Conservation (phyloP, 495 filamentous ascomycete genomes). For the Echria macrotheca region DNA sequence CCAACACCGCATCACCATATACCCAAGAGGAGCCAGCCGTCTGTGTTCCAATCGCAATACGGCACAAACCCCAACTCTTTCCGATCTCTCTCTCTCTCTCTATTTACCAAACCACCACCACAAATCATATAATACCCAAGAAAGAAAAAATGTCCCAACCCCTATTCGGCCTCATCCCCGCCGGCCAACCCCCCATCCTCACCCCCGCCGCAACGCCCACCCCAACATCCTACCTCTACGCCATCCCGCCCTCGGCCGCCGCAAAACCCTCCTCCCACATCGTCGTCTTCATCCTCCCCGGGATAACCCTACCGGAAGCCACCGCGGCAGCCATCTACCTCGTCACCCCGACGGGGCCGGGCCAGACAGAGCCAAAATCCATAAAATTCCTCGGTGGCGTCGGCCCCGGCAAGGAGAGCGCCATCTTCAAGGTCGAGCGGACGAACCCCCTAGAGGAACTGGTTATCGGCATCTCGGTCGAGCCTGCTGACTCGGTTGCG, state of each 20-base stretch:
- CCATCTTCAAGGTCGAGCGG: slow-evolving; percentile 73
- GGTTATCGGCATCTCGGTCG: slow-evolving; percentile 78
- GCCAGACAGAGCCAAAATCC: slow-evolving; percentile 47
- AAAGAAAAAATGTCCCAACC: slow-evolving; percentile 29
- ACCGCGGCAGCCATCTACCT: slow-evolving; percentile 88
- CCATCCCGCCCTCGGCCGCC: slow-evolving; percentile 29
- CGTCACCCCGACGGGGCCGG: slow-evolving; percentile 36
- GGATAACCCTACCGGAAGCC: slow-evolving; percentile 61
- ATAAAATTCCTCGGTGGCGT: slow-evolving; percentile 83
- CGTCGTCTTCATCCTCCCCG: slow-evolving; percentile 85
- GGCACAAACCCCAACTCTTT: too few species aligned
- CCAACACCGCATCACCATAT: too few species aligned
- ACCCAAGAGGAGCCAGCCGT: too few species aligned
- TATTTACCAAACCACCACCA: too few species aligned
- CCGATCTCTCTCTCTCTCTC: too few species aligned
- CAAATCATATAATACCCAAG: too few species aligned
- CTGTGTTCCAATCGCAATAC: too few species aligned
- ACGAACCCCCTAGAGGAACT: slow-evolving; percentile 36
- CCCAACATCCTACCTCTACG: slow-evolving; percentile 39
- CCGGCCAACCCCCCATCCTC: slow-evolving; percentile 44
- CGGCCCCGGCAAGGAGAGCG: slow-evolving; percentile 79
- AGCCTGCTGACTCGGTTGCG: slow-evolving; percentile 65
- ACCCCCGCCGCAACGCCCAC: slow-evolving; percentile 36
- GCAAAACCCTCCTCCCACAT: slow-evolving; percentile 68
- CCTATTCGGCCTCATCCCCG: slow-evolving; percentile 46